Base-by-base conservation (phyloP, 129 eudicot genomes). In the Escallonia rubra region DNA sequence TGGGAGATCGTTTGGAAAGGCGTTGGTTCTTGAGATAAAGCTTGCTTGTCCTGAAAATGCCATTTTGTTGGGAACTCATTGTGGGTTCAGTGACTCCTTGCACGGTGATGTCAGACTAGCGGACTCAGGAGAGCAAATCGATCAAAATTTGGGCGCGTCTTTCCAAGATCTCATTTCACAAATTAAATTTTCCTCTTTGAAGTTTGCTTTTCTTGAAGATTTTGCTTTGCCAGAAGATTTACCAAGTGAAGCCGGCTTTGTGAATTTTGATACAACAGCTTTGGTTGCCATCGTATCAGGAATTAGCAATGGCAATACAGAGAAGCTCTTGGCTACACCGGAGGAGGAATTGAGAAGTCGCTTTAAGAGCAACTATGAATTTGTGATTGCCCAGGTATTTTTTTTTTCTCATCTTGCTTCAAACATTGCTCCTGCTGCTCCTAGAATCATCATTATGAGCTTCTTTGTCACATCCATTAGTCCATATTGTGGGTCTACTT, bases 201-300 rank as follows among this genome's bases (percentile, higher is more conserved):
- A 74, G n/a, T 41, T 56, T n/a, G 56, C 12, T 42, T 23, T 23
- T 23, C 34, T 23, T 23, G 34, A 23, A 23, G 74, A 58, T 7
- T 60, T 11, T 68, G 16, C 69, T 45, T 23, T 53, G 66, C 34
- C 64, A 5, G 61, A 56, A 13, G 53, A 56, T 47, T 67, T 48
- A 3, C 48, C 57, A 42, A 13, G 42, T 11, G 70, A 74, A 3
- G 76, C 74, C 39, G 42, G 56, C 44, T 53, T 86, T 69, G 66
- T 90, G 5, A 94, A 94, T 79, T 90, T 90, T 83, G 99, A 90
- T 69, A 94, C 99, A 42, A 94, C 97, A 12, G 90, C 96, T 73
- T 68, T 94, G 76, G 79, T 94, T 65, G 99, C 97, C 13, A 82
- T 94, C 57, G 81, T 83, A 57, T 94, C 99, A 1, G 97, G 96